Base-by-base conservation (phyloP, 208 protist genomes). In the Novymonas esmeraldas region DNA sequence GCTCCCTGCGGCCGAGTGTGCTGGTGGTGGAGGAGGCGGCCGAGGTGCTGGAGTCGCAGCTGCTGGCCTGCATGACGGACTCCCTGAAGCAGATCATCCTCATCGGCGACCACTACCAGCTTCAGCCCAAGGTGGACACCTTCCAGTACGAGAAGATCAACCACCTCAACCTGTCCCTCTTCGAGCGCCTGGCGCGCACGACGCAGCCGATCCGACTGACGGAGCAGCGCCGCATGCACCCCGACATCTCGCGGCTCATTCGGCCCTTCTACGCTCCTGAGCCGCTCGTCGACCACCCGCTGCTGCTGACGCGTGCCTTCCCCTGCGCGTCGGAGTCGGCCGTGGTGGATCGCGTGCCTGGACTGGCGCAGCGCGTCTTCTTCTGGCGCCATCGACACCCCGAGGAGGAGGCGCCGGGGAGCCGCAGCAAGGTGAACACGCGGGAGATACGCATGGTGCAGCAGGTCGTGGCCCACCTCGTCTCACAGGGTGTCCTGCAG, bases 1-100 rank as follows among this genome's bases (percentile, higher is more conserved):
- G 87, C 31, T 89, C 82, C 0, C 75, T 98, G 9, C 73, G 79
- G 2, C 83, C 94, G 33, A 93, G 82, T 46, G 89, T 98, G 44
- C 64, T 98, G 33, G 75, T 98, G 18, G 89, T 98, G 28, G 95
- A 98, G 73, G 95, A 98, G 73, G 95, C 95, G 9, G 94, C 92
- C 3, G 96, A 98, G 69, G 90, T 98, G 36, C 77, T 98, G 6
- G 94, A 98, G 73, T 89, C 85, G 26, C 96, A 98, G 66, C 62
- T 98, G 36, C 70, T 98, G 28, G 89, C 93, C 42, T 95, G 90
- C 64, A 90, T 98, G 80, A 94, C 89, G 45, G 85, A 96, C 68
- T 96, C 91, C 3, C 73, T 97, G 33, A 70, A 90, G 72, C 94
- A 97, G 69, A 75, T 97, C 56, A 82, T 97, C 42, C 87, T 97